Evolutionary conservation across 2,329 filamentous ascomycete species (phyloP), one percentile per base, ranked within the genome.

Genomic region (Atkinsonella hypoxylon): DNA sequence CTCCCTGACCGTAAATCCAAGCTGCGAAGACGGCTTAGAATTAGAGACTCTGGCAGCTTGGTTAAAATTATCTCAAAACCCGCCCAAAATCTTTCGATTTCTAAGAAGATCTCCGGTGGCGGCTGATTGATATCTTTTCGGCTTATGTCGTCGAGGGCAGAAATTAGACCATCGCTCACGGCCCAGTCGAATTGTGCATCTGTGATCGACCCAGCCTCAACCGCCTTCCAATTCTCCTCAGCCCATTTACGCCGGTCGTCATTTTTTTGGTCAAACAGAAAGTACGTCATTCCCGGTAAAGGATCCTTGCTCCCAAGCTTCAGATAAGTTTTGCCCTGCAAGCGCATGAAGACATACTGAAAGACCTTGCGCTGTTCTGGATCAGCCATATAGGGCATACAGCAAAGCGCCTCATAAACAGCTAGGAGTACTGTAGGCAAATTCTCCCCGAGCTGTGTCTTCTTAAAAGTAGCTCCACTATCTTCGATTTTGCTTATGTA

Each of bases 361-460:
- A 97, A 95, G 56, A 82, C 63, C 0, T 63, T 58, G 2, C 75
- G 71, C 55, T 74, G 73, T 4, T 74, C 72, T 1, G 75, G 70
- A n/a, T 71, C 58, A 43, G 68, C 75, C 54, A 96, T 73, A 62
- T 94, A 89, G 1, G 85, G 76, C 57, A 89, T 81, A 64, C 86
- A 95, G 64, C 89, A 95, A 48, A 97, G 71, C 0, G 86, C 84
- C 64, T 97, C 91, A 59, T 94, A 95, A 31, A 97, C 79, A 11
- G 88, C 84, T 52, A 93, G 78, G 47, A 94, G 78, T 7, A 87
- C 81, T 30, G 78, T 71, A 1, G 76, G 69, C 30, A 77, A 68
- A 7, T 74, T 64, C 18, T 69, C 67, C 12, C 71, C 72, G 38
- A 78, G 67, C 48, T 71, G 69, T 0, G 67, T 60, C 40, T 73